phyloP scores from a whole-genome alignment of 2,329 filamentous ascomycete genomes.

The Blastomyces parvus region DNA sequence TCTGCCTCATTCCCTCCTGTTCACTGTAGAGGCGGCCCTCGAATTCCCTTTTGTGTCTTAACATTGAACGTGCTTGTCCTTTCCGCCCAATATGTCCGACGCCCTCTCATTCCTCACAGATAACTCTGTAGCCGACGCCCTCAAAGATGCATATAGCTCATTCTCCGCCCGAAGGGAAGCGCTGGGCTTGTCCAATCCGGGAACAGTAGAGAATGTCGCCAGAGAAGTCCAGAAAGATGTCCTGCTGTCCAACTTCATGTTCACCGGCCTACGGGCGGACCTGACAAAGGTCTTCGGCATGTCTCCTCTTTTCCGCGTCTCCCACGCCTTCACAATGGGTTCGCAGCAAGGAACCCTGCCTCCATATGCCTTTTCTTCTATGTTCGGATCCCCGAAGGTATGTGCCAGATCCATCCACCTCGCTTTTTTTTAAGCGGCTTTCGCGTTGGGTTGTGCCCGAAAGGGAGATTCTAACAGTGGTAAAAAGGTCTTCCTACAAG shows the following conservation, averaged over 20 bases:
- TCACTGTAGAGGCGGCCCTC: slow-evolving; percentile 3
- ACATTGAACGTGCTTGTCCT: slow-evolving; percentile 9
- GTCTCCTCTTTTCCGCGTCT: slow-evolving; percentile 89
- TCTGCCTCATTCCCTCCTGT: not conserved
- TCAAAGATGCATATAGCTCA: slow-evolving; percentile 68
- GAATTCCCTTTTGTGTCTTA: slow-evolving; percentile 14
- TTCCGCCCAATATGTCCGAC: slow-evolving; percentile 33
- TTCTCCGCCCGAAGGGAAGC: slow-evolving; percentile 80
- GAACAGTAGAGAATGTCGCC: slow-evolving; percentile 78
- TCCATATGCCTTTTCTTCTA: slow-evolving; percentile 87
- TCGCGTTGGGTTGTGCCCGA: not conserved
- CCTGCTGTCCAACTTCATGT: slow-evolving; percentile 92
- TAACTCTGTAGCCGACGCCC: slow-evolving; percentile 60
- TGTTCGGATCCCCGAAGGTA: slow-evolving; percentile 91
- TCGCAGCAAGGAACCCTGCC: slow-evolving; percentile 63
- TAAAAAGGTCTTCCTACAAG: slow-evolving; percentile 81
- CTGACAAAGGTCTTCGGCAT: slow-evolving; percentile 94
- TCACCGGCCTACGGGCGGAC: slow-evolving; percentile 90
- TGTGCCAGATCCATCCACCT: slow-evolving; percentile 23
- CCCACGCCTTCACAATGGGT: slow-evolving; percentile 92
- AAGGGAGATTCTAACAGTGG: slow-evolving; percentile 11
- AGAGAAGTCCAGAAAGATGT: slow-evolving; percentile 95
- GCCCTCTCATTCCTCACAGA: slow-evolving; percentile 58
- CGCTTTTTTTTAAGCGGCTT: not conserved
- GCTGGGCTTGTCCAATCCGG: slow-evolving; percentile 83